Base-by-base conservation (phyloP, 306 rosid species). In the Castanospermum australe region DNA sequence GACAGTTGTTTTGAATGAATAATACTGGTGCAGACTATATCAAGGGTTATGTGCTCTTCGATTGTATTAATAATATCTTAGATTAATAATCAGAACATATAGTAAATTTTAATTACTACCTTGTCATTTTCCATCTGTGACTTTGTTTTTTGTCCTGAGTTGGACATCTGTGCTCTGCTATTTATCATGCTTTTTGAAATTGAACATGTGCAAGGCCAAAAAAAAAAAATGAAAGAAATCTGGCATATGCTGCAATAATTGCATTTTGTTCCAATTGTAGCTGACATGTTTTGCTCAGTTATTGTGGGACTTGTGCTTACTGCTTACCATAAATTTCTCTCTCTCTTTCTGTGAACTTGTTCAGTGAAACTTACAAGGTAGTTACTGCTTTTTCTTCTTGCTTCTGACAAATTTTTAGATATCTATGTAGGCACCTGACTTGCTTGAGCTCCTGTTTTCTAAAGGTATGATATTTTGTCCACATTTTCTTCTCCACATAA, bases 361-460 rank as follows among this genome's bases (percentile, higher is more conserved):
- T 76, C 35, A 24, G 39, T 74, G 74, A 67, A 67, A 60, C 47
- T 36, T 57, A 32, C 69, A 55, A 71, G 60, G 5, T 63, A 21
- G 65, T 32, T 71, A 72, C 44, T 67, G 41, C 51, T 56, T 57
- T 67, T 60, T 67, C 17, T 64, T 65, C 51, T 64, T 52, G 28
- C 41, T 64, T 61, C 73, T 83, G 51, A 85, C 80, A 84, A 64
- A 79, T 78, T 65, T 80, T 74, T 69, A 67, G 86, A 73, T 79
- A 39, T 75, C 70, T 86, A 56, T 81, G 88, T 90, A 91, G 99
- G 99, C 95, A 78, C 97, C 97, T 18, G 94, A 89, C 67, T 86
- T 95, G 61, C 99, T 92, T 52, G 92, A 82, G 20, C 78, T 78
- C 76, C 92, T 94, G 57, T 92, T 94, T 89, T 83, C 70, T 63